Percentiles rank a stretch among this genome's conserved stretches.
phyloP scores from a whole-genome alignment of 2,329 filamentous ascomycete genomes.

The Epichloe uncinata region DNA sequence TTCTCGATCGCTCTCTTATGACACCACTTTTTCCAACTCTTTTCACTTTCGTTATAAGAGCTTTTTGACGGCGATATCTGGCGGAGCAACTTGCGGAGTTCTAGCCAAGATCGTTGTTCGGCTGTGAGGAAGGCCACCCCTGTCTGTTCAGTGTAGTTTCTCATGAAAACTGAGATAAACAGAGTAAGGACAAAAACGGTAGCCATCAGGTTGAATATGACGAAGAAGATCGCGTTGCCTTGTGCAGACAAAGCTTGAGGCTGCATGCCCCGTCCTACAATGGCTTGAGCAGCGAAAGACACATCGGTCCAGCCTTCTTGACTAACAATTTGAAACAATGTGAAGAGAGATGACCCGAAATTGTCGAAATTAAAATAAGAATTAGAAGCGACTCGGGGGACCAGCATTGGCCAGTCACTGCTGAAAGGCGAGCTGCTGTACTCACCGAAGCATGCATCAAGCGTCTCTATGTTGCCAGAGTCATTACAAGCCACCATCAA shows the following conservation, averaged over 20 bases:
- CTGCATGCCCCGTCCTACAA: constrained; percentile 64
- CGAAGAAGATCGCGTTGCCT: constrained; percentile 87
- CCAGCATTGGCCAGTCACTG: constrained; percentile 61
- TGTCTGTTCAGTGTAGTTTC: constrained; percentile 97
- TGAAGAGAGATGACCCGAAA: constrained; percentile 86
- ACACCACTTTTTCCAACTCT: constrained; percentile 82
- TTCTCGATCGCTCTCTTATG: constrained; percentile 92
- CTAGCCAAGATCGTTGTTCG: constrained; percentile 93
- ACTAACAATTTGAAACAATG: constrained; percentile 96
- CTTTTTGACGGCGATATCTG: constrained; percentile 93
- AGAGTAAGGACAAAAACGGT: constrained; percentile 94
- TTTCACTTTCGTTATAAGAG: constrained; percentile 64
- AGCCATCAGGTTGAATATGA: constrained; percentile 89
- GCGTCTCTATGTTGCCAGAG: constrained; percentile 39
- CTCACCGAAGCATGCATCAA: constrained; percentile 74
- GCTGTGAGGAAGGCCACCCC: constrained; percentile 92
- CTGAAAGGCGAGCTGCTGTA: constrained; percentile 64
- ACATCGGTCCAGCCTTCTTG: constrained; percentile 97
- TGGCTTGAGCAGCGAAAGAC: constrained; percentile 71
- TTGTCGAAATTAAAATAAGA: constrained; percentile 87
- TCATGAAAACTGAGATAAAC: constrained; percentile 99
- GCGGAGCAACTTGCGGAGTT: constrained; percentile 77
- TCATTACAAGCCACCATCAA: constrained; percentile 66
- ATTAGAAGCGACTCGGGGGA: constrained; percentile 65
- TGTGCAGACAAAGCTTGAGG: constrained; percentile 55